phyloP scores from a whole-genome alignment of 2,329 filamentous ascomycete genomes.

The Aspergillus luchuensis region DNA sequence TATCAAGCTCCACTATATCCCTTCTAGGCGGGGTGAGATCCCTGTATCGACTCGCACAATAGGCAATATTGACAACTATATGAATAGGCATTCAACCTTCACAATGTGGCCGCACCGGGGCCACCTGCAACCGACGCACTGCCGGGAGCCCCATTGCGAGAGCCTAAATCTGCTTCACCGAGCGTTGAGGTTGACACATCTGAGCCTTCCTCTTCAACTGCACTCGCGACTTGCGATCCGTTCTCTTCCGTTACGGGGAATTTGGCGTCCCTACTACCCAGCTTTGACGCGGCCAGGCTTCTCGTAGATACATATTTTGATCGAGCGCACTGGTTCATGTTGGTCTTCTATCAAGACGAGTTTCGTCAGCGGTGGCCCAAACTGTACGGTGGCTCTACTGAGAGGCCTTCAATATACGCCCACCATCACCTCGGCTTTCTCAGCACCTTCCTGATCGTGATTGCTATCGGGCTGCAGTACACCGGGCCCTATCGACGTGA shows the following conservation, averaged over 20 bases:
- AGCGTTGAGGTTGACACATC: background rate
- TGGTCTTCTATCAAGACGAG: constrained; percentile 40
- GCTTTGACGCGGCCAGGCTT: constrained; percentile 24
- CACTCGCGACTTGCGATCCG: background rate
- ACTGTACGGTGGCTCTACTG: constrained; percentile 10
- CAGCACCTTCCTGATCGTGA: constrained; percentile 27
- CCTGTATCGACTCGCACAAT: background rate
- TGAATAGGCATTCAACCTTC: constrained; percentile 20
- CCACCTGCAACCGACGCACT: constrained; percentile 18
- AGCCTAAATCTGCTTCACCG: background rate
- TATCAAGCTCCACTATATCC: constrained; percentile 27
- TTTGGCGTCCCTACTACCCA: constrained; percentile 24
- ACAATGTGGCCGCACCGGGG: constrained; percentile 14
- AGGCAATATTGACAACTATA: background rate
- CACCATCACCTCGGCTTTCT: constrained; percentile 16
- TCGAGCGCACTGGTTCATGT: constrained; percentile 44
- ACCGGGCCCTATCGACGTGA: constrained; percentile 14
- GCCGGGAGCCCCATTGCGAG: constrained; percentile 13
- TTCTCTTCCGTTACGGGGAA: constrained; percentile 10
- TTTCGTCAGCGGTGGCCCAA: constrained; percentile 29
- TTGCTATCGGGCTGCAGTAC: constrained; percentile 29
- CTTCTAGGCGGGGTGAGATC: constrained; percentile 21
- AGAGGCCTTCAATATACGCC: background rate
- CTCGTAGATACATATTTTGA: constrained; percentile 44
- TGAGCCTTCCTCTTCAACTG: background rate